Conservation (phyloP, 805 yeast genomes). For the Wickerhamiella qilinensis region DNA sequence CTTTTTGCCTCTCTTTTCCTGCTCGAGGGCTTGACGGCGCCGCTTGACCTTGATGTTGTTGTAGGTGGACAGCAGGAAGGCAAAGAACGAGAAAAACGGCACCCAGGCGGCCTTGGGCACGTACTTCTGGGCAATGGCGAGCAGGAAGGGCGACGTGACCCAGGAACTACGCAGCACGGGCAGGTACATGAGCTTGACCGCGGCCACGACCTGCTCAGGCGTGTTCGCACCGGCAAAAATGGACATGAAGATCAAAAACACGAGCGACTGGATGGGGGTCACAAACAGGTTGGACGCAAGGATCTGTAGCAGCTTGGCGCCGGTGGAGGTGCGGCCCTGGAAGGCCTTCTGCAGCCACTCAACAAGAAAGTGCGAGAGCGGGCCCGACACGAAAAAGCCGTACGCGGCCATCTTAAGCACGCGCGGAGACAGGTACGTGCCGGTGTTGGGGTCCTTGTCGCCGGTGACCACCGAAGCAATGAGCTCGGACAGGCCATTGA, state of each 20-base stretch:
- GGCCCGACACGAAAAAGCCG: constrained; percentile 24
- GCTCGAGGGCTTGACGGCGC: constrained; percentile 7
- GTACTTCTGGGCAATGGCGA: constrained; percentile 24
- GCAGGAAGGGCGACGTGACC: constrained; percentile 23
- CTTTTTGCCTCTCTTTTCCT: constrained; percentile 3
- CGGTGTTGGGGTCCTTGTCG: constrained; percentile 22
- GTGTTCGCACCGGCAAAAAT: constrained; percentile 24
- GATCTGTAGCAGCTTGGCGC: constrained; percentile 22
- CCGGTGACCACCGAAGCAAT: constrained; percentile 23
- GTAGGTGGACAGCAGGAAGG: constrained; percentile 24
- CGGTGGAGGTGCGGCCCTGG: constrained; percentile 16
- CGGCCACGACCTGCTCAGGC: constrained; percentile 15
- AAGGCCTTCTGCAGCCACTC: constrained; percentile 22
- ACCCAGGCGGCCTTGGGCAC: constrained; percentile 26
- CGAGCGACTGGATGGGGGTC: constrained; percentile 21
- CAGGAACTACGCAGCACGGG: constrained; percentile 23
- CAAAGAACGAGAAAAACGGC: constrained; percentile 24
- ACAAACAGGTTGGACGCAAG: constrained; percentile 21
- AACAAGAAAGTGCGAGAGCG: constrained; percentile 23
- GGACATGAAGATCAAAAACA: constrained; percentile 22
- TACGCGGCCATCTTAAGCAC: constrained; percentile 25
- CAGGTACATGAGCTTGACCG: constrained; percentile 19
- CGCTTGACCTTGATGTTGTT: constrained; percentile 24
- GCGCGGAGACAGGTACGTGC: constrained; percentile 21
- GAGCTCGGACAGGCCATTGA: constrained; percentile 22